A percentile compares a stretch with the other conserved stretches of the same genome.
These are phyloP conservation scores for Coemansia sp. DNA, from an alignment of 192 early-diverging fungal genomes.

Conservation along the genomic window DNA sequence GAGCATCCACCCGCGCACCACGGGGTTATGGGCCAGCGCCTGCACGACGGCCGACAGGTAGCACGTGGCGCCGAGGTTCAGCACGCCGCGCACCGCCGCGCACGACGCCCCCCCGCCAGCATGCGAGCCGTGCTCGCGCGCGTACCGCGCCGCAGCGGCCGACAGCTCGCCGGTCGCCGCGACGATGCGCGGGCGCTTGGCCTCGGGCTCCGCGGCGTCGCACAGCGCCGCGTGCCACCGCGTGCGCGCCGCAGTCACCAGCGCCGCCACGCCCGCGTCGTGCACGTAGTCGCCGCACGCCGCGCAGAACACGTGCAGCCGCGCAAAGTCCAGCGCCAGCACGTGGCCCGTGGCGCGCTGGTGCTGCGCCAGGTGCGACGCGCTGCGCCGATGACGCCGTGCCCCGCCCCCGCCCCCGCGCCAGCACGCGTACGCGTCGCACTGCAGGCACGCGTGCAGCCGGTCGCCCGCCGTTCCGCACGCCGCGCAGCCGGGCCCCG, in stretches of 20 bases:
- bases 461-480: constrained; percentile 63
- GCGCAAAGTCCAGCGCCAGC: constrained; percentile 77
- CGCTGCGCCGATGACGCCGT: constrained; percentile 16
- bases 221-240: constrained; percentile 48
- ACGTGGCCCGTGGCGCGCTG: constrained; percentile 16
- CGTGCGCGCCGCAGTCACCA: constrained; percentile 15
- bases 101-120: constrained; percentile 34
- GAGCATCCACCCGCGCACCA: constrained; percentile 89
- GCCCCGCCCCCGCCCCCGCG: constrained; percentile 60
- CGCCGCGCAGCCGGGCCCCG: constrained; percentile 59
- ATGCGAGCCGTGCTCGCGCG: constrained; percentile 46
- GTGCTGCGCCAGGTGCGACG: constrained; percentile 22
- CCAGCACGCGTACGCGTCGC: constrained; percentile 82
- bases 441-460: constrained; percentile 81
- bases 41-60: constrained; percentile 96
- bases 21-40: constrained; percentile 89
- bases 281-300: constrained; percentile 86
- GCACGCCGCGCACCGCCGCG: constrained; percentile 80
- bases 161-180: constrained; percentile 27
- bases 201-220: constrained; percentile 38
- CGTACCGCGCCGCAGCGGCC: constrained; percentile 40
- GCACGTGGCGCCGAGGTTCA: constrained; percentile 95
- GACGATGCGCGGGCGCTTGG: constrained; percentile 38
- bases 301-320: constrained; percentile 69
- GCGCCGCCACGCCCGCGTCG: constrained; percentile 70